These are phyloP conservation scores for Lobulomyces angularis DNA, from an alignment of 192 early-diverging fungal species.

Conservation along the genomic window DNA sequence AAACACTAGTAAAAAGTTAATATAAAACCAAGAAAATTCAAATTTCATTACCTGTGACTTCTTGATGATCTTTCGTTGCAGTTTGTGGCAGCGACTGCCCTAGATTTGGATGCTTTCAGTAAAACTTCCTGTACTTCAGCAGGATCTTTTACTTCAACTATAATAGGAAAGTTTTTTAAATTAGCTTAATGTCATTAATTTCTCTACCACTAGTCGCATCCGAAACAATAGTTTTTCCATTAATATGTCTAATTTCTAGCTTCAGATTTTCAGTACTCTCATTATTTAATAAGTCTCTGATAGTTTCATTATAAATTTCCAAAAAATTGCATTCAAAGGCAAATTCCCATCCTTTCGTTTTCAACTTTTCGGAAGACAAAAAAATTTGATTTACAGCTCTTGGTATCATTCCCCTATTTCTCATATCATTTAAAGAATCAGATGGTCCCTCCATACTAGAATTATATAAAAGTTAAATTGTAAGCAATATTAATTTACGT, in stretches of 20 bases:
- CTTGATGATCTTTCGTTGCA: conserved; percentile 90
- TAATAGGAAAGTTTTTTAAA: not conserved
- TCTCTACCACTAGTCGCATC: conserved; percentile 48
- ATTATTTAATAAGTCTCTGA: conserved; percentile 64
- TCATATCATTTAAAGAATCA: conserved; percentile 5
- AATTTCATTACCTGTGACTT: conserved; percentile 51
- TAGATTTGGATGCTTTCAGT: conserved; percentile 62
- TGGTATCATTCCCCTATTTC: conserved; percentile 77
- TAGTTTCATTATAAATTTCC: conserved; percentile 92
- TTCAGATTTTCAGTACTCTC: conserved; percentile 36
- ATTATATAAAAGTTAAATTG: not conserved
- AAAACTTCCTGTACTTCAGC: conserved; percentile 60
- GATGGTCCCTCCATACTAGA: conserved; percentile 43
- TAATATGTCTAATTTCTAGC: conserved; percentile 73
- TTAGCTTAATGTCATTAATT: not conserved
- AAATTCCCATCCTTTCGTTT: conserved; percentile 79
- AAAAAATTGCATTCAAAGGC: conserved; percentile 75
- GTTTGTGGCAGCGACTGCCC: conserved; percentile 82
- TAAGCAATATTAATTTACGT: conserved; percentile 12
- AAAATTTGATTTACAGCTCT: conserved; percentile 87
- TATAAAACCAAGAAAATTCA: not conserved
- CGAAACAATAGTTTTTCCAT: conserved; percentile 67
- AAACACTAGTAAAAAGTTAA: conserved; percentile 50
- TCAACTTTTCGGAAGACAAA: conserved; percentile 50
- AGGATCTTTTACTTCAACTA: conserved; percentile 58